Base-by-base conservation (phyloP, 2,329 filamentous ascomycete genomes). In the Xylariales sp. region DNA sequence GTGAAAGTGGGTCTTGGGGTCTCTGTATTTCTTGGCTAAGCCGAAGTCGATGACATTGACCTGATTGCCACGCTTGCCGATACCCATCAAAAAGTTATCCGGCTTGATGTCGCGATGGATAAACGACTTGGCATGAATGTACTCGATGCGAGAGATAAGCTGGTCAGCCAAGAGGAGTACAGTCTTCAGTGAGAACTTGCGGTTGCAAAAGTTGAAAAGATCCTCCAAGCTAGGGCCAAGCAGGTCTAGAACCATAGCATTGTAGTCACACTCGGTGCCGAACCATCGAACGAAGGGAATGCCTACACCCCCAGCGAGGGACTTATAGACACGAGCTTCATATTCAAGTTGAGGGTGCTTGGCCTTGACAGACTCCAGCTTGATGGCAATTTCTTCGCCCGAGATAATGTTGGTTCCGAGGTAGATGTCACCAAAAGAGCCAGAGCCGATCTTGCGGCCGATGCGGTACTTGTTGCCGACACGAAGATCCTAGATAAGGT, bases 71-170 rank as follows among this genome's bases (percentile, higher is more conserved):
- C 95, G 93, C 89, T 98, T 98, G 79, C 96, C 96, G 77, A 98
- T 98, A 71, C 95, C 95, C 95, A 98, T 97, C 57, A 98, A 87
- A 85, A 98, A 99, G 89, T 99, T 98, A 87, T 99, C 96, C 41
- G 96, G 96, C 88, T 99, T 99, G 86, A 99, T 99, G 82, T 99
- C 96, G 83, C 96, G 94, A 85, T 99, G 96, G 81, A 98, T 98
- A 83, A 99, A 98, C 8, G 94, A 97, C 84, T 98, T 98, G 85
- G 96, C 96, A 82, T 99, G 96, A 77, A 99, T 99, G 85, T 98
- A 98, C 84, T 99, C 96, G 82, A 99, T 97, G 77, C 96, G 94
- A 73, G 95, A 98, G 81, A 99, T 98, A 81, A 97, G 91, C 85
- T 99, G 96, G 78, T 99, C 96, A 79, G 96, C 96, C 57, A 99